Conservation (phyloP, 495 filamentous ascomycete species). For the Aspergillus hancockii region DNA sequence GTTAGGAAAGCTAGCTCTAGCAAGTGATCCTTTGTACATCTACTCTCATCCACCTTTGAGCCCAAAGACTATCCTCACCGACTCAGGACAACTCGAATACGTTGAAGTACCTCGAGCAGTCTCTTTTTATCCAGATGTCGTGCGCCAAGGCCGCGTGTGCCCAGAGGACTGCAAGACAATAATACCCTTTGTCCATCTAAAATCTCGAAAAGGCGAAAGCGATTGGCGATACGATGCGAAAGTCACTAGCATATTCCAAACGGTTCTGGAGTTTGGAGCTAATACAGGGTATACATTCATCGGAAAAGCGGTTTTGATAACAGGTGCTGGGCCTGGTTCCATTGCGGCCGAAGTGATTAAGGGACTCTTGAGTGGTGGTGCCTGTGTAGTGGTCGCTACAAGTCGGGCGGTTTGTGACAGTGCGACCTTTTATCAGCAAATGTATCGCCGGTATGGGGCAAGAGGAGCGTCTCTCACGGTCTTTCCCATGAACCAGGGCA, state of each 20-base stretch:
- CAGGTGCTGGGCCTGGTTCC: slow-evolving; percentile 93
- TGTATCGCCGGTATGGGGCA: slow-evolving; percentile 89
- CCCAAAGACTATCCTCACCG: slow-evolving; percentile 18
- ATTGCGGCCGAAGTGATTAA: slow-evolving; percentile 97
- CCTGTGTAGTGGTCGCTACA: slow-evolving; percentile 92
- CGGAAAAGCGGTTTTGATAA: slow-evolving; percentile 95
- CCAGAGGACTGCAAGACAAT: slow-evolving; percentile 45
- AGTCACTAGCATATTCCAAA: slow-evolving; percentile 34
- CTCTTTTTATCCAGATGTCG: slow-evolving; percentile 13
- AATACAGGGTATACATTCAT: slow-evolving; percentile 17
- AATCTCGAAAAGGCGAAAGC: slow-evolving; percentile 64
- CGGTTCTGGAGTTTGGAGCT: slow-evolving; percentile 13
- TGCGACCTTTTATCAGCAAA: slow-evolving; percentile 95
- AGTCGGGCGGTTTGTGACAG: slow-evolving; percentile 92
- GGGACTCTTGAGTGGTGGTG: slow-evolving; percentile 92
- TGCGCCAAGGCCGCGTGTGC: slow-evolving; percentile 5
- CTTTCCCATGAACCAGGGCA: slow-evolving; percentile 97
- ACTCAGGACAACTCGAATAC: slow-evolving; percentile 18
- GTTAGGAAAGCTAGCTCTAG: slow-evolving; percentile 5
- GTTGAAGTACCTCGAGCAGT: slow-evolving; percentile 61
- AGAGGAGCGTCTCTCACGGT: slow-evolving; percentile 92
- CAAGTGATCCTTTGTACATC: slow-evolving; percentile 17
- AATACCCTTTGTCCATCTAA: slow-evolving; percentile 94
- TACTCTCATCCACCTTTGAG: slow-evolving; percentile 14
- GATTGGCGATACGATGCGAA: slow-evolving; percentile 95